Conservation (phyloP, 176 grass and related monocot genomes). For the Musa schizocarpa region DNA sequence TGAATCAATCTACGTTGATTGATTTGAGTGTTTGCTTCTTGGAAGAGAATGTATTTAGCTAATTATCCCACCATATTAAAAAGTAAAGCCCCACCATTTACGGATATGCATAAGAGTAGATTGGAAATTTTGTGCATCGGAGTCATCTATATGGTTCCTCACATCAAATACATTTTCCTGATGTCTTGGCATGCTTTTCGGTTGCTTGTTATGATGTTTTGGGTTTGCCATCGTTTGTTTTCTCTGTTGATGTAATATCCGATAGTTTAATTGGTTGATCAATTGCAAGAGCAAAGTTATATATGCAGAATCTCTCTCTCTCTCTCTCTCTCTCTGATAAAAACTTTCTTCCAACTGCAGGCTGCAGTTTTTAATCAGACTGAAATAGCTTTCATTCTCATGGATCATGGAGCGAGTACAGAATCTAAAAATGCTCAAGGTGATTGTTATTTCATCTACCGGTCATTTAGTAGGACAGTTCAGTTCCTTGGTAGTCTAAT, state of each 20-base stretch:
- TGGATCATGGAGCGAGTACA: conserved; percentile 77
- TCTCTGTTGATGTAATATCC: neutral
- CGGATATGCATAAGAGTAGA: no score
- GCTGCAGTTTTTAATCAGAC: conserved; percentile 99
- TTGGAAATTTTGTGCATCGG: no score
- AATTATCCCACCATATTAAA: neutral
- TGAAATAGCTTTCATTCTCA: conserved; percentile 84
- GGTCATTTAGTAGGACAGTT: conserved; percentile 12
- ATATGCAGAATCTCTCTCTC: neutral
- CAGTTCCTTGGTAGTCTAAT: neutral
- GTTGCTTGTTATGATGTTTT: neutral
- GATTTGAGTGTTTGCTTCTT: neutral
- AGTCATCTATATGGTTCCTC: neutral
- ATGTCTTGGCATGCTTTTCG: neutral
- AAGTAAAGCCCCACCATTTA: neutral
- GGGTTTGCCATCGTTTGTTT: neutral
- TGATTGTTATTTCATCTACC: conserved; percentile 9
- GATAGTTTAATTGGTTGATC: neutral
- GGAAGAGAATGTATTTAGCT: neutral
- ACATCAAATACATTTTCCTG: neutral
- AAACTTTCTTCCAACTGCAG: conserved; percentile 35
- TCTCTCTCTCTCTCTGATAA: neutral
- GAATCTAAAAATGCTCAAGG: conserved; percentile 96
- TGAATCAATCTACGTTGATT: no score
- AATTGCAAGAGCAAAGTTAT: neutral